These are phyloP conservation scores for Phialemoniopsis sp. DNA, from an alignment of 2,329 filamentous ascomycete species.

Conservation along the genomic window DNA sequence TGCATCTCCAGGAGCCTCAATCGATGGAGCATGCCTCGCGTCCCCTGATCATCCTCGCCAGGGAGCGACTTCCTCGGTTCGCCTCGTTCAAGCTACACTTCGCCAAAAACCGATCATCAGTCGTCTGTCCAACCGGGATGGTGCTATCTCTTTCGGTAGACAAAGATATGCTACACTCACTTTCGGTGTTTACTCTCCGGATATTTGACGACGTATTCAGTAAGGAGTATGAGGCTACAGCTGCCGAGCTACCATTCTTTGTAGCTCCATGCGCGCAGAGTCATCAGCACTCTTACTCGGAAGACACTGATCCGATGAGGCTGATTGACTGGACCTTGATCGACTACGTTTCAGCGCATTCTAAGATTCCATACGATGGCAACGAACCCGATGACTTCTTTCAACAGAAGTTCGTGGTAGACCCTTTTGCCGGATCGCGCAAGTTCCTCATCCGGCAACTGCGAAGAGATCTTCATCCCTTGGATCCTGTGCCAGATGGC, in stretches of 20 bases:
- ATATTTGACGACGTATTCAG: conserved; percentile 85
- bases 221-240: conserved; percentile 68
- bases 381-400: conserved; percentile 44
- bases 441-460: conserved; percentile 54
- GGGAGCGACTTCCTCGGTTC: conserved; percentile 58
- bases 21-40: conserved; percentile 55
- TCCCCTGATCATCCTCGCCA: conserved; percentile 68
- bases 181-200: conserved; percentile 71
- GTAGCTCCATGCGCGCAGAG: conserved; percentile 53
- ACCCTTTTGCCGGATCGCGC: conserved; percentile 59
- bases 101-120: conserved; percentile 55
- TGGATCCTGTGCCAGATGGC: conserved; percentile 59
- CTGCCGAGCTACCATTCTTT: conserved; percentile 74
- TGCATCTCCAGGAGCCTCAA: conserved; percentile 54
- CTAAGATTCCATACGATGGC: conserved; percentile 31
- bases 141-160: too few relatives aligned
- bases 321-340: conserved; percentile 56
- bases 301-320: conserved; percentile 11
- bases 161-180: conserved; percentile 30
- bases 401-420: conserved; percentile 47
- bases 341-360: conserved; percentile 12
- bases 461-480: conserved; percentile 54
- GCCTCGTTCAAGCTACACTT: conserved; percentile 71
- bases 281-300: conserved; percentile 12
- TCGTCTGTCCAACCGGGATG: conserved; percentile 27